These are phyloP conservation scores for Fraxinus excelsior DNA, from an alignment of 257 asterid genomes.

Conservation along the genomic window DNA sequence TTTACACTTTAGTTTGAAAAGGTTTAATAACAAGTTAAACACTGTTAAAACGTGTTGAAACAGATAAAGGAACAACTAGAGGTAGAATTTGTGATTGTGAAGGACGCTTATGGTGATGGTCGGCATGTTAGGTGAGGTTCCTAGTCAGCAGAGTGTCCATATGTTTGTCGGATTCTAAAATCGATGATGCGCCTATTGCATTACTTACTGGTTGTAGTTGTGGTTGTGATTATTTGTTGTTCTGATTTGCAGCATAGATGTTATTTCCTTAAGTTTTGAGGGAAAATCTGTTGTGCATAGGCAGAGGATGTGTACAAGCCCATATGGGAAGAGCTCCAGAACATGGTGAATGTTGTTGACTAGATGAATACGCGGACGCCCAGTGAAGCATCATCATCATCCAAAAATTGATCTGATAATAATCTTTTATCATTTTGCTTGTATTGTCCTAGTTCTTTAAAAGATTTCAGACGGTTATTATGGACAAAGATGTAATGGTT, in stretches of 20 bases:
- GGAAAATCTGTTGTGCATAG: constrained; percentile 88
- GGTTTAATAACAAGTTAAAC: constrained; percentile 5
- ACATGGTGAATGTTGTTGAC: constrained; percentile 93
- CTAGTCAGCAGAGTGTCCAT: neutral
- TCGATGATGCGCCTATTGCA: too few relatives aligned
- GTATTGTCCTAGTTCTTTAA: neutral
- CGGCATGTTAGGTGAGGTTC: constrained; percentile 86
- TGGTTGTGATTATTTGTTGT: too few relatives aligned
- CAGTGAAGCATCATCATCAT: neutral
- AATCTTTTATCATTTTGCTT: neutral
- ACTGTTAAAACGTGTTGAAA: constrained; percentile 24
- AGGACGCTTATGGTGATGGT: constrained; percentile 93
- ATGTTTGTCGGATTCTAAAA: neutral
- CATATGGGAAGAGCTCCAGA: constrained; percentile 98
- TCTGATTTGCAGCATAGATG: constrained; percentile 68
- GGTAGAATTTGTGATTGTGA: constrained; percentile 79
- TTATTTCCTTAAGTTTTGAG: constrained; percentile 77
- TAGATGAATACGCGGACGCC: constrained; percentile 94
- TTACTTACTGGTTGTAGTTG: too few relatives aligned
- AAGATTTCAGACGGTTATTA: neutral
- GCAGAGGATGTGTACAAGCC: constrained; percentile 99
- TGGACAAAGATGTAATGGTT: neutral
- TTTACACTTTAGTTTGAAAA: neutral
- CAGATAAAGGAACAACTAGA: constrained; percentile 84
- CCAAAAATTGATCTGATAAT: neutral